Base-by-base conservation (phyloP, 169 alveolate genomes). In the Plasmodium berghei region DNA sequence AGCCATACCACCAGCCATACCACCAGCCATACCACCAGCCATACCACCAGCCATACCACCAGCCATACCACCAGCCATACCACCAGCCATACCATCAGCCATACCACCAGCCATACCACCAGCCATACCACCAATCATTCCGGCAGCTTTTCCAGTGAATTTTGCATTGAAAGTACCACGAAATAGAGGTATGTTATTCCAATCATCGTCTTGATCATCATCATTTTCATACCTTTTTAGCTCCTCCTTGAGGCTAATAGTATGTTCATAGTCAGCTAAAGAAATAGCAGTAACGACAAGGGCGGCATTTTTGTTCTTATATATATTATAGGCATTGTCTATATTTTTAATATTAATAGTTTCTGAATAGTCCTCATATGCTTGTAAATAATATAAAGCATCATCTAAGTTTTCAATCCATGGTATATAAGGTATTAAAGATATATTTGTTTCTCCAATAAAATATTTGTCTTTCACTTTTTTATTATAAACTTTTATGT, bases 361-460 rank as follows among this genome's bases (percentile, higher is more conserved):
- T 88, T 93, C 95, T 26, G 96, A 92, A 59, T 87, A 94, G 34
- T 94, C 97, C 54, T 93, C 93, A 18, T 89, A 83, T n/a, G 97
- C 94, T 26, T 91, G 86, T 42, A 94, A 87, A 89, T 91, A 91
- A 40, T 90, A 92, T 42, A 92, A 75, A 26, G 94, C 96, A 22
- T 93, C 69, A 64, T 92, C 94, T 34, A 92, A 88, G 56, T 93
- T 94, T 22, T 93, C 87, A 12, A 94, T 85, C 97, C 97, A 94
- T 49, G 97, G 97, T 4, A 94, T 42, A 69, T 92, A 92, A 26
- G 97, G 94, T 8, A 94, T 93, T 40, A 94, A 88, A 26, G 96
- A 73, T 24, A 94, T 89, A 52, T 91, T 83, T 61, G 89, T 92
- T 54, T 94, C 95, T 55, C 97, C 97, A 55, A 94, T 87, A 62